phyloP scores from a whole-genome alignment of 1,284 basidiomycete species.

The Pholiota adiposa region DNA sequence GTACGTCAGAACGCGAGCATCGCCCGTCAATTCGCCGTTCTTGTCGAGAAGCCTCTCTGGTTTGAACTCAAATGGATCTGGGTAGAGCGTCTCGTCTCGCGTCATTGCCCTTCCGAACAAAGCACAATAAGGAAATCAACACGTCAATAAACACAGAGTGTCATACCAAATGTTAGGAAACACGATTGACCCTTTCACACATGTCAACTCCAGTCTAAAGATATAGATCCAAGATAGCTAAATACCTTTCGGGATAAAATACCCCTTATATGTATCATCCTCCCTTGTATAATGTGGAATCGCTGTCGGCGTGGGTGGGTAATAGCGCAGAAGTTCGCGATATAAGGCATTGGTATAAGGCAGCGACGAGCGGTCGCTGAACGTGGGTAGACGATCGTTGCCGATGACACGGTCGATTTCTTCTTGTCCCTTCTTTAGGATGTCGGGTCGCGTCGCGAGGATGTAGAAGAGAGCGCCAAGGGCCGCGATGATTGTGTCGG shows the following conservation, averaged over 20 bases:
- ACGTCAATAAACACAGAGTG: neutral
- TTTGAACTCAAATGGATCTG: slow-evolving; percentile 31
- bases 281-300: slow-evolving; percentile 15
- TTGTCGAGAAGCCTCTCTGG: slow-evolving; percentile 33
- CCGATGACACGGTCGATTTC: slow-evolving; percentile 35
- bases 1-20: slow-evolving; percentile 22
- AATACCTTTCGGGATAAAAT: slow-evolving; percentile 25
- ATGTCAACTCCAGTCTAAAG: no score
- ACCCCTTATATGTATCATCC: slow-evolving; percentile 26
- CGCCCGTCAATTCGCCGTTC: slow-evolving; percentile 18
- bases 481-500: slow-evolving; percentile 6
- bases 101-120: slow-evolving; percentile 28
- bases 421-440: slow-evolving; percentile 34
- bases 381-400: slow-evolving; percentile 30
- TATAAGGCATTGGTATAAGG: slow-evolving; percentile 36
- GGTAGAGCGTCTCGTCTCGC: slow-evolving; percentile 32
- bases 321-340: slow-evolving; percentile 31
- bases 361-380: slow-evolving; percentile 35
- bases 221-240: neutral
- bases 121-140: neutral
- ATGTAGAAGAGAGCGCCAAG: slow-evolving; percentile 34
- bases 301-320: slow-evolving; percentile 15
- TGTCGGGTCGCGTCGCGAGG: slow-evolving; percentile 37
- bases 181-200: slow-evolving; percentile 13
- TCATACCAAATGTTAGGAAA: slow-evolving; percentile 20